A percentile compares a stretch with the other conserved stretches of the same genome.
phyloP scores from a whole-genome alignment of 306 rosid species.

The Cicer chorassanicum region DNA sequence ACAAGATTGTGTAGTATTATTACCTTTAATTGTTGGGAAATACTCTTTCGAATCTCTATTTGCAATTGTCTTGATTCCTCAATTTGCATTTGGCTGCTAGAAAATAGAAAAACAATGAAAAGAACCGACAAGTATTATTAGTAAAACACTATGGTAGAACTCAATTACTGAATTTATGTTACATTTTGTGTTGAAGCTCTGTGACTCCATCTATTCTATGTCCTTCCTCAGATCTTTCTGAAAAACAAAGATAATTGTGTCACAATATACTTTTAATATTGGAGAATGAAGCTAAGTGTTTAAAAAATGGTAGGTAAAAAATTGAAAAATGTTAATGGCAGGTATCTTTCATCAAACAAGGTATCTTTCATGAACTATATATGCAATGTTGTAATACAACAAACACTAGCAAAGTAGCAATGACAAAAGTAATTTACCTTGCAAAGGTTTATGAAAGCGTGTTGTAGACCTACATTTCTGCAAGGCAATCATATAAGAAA shows the following conservation, averaged over 20 bases:
- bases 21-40: constrained; percentile 56
- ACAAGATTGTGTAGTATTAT: background rate
- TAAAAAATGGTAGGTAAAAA: too few relatives aligned
- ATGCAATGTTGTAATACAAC: background rate
- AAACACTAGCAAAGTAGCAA: background rate
- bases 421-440: constrained; percentile 43
- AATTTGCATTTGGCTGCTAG: constrained; percentile 50
- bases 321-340: too few relatives aligned
- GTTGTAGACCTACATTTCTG: constrained; percentile 55
- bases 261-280: background rate
- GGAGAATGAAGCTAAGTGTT: too few relatives aligned
- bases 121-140: too few relatives aligned
- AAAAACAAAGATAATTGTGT: background rate
- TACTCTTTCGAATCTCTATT: constrained; percentile 48
- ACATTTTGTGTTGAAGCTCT: constrained; percentile 56
- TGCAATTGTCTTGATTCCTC: constrained; percentile 53
- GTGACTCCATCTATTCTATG: constrained; percentile 37
- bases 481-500: constrained; percentile 25
- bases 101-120: background rate
- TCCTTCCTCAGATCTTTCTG: constrained; percentile 48
- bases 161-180: constrained; percentile 9
- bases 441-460: constrained; percentile 40
- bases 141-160: background rate
- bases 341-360: too few relatives aligned
- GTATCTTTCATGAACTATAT: too few relatives aligned